A percentile compares a stretch with the other conserved stretches of the same genome.
Evolutionary conservation across 306 rosid species (phyloP).

Genomic region (Purshia tridentata): DNA sequence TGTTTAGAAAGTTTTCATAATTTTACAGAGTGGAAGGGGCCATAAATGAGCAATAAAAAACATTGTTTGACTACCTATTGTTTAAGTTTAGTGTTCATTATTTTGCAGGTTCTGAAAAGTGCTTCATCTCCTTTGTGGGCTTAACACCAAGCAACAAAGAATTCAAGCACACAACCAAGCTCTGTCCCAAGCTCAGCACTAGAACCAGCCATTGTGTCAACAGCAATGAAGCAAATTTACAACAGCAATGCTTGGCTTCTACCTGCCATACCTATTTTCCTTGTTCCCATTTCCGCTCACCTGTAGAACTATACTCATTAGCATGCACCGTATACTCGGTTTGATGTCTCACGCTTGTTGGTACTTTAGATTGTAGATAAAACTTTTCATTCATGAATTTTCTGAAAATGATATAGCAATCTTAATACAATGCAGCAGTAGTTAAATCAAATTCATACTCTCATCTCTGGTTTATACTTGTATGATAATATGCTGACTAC

Average conservation of each 20-base stretch:
- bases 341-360: no score
- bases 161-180: not conserved
- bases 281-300: not conserved
- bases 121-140: constrained; percentile 13
- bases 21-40: no score
- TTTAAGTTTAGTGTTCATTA: not conserved
- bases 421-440: not conserved
- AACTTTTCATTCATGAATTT: not conserved
- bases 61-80: no score
- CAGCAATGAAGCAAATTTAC: not conserved
- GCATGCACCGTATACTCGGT: no score
- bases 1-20: no score
- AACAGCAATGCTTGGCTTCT: constrained; percentile 18
- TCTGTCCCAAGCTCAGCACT: constrained; percentile 9
- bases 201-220: constrained; percentile 10
- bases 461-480: not conserved
- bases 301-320: no score
- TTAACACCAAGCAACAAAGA: constrained; percentile 6
- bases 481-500: not conserved
- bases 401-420: not conserved
- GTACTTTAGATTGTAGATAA: no score
- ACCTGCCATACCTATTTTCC: constrained; percentile 11
- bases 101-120: constrained; percentile 20
- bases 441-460: not conserved
- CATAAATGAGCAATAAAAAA: no score